phyloP scores from a whole-genome alignment of 148 eudicot genomes.

The Talinum fruticosum region DNA sequence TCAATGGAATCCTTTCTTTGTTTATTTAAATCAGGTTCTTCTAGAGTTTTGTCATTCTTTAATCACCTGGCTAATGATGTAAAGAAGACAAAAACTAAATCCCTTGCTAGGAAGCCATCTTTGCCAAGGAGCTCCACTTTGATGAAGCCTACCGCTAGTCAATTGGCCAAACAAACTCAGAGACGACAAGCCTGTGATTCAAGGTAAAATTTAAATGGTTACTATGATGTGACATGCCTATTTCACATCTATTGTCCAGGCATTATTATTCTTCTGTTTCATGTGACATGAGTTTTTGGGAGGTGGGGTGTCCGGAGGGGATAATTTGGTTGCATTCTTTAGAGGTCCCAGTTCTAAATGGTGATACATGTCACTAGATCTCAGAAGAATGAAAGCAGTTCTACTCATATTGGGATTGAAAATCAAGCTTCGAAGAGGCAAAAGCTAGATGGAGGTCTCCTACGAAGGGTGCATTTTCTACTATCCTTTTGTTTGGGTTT shows the following conservation, averaged over 20 bases:
- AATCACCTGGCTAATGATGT: constrained; percentile 38
- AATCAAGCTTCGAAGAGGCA: constrained; percentile 93
- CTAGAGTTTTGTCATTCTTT: constrained; percentile 46
- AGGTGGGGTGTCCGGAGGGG: neutral
- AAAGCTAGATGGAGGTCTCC: constrained; percentile 55
- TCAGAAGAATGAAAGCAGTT: constrained; percentile 29
- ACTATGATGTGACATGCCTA: neutral
- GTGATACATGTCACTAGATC: constrained; percentile 36
- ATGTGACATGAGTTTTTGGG: neutral
- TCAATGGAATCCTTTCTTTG: neutral
- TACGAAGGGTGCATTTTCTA: constrained; percentile 24
- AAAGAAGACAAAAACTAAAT: constrained; percentile 34
- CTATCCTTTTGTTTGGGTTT: constrained; percentile 7
- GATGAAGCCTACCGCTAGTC: constrained; percentile 95
- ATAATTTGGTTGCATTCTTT: neutral
- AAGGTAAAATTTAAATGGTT: constrained; percentile 39
- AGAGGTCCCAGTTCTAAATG: neutral
- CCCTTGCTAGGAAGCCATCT: constrained; percentile 37
- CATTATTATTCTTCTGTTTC: neutral
- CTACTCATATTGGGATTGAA: constrained; percentile 46
- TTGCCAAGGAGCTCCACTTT: constrained; percentile 70
- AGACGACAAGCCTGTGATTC: constrained; percentile 35
- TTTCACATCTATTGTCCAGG: neutral
- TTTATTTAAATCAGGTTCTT: constrained; percentile 30
- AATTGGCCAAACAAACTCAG: constrained; percentile 81